Base-by-base conservation (phyloP, 192 early-diverging fungal species). In the Linnemannia schmuckeri region DNA sequence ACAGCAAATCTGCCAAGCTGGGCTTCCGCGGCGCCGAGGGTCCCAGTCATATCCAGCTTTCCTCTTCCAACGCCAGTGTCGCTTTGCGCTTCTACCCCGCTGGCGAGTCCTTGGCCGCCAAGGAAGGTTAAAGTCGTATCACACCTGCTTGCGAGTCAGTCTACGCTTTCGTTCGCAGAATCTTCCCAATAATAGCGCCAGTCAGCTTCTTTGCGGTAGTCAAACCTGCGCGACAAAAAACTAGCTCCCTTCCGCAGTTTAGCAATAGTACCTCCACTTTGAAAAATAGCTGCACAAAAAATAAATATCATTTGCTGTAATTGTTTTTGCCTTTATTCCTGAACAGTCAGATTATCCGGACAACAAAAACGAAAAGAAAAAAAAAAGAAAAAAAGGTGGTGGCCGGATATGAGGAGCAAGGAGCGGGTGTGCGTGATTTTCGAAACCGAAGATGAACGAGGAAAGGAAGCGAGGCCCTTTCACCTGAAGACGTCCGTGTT, bases 401-500 rank as follows among this genome's bases (percentile, higher is more conserved):
- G 69, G 27, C 38, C 55, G 75, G 57, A 18, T 76, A 12, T 9
- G 35, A 38, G 37, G 37, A 22, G n/a, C 15, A 12, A 35, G 30
- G 66, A 33, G 33, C 66, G 30, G 20, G 49, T 22, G 49, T 52
- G 4, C 15, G 4, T 20, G 20, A 52, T 52, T 12, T 46, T 52
- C 49, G 18, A 52, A 52, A 52, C 44, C 12, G 12, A 46, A 22
- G 49, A 4, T 3, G 33, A 18, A 33, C 3, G 6, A 6, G 27
- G 27, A 30, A 17, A 17, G 49, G 47, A 18, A 37, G 69, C 38
- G 35, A 40, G n/a, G 55, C 7, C 24, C 71, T 72, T 78, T 93
- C 80, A 92, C 82, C 91, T 91, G 76, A 93, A 95, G 15, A 94
- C 88, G 75, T 97, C 96, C 5, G 97, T 95, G 88, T 96, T 95